A percentile compares a stretch with the other conserved stretches of the same genome.
phyloP scores from a whole-genome alignment of 2,329 filamentous ascomycete species.

The Fusarium chaquense region DNA sequence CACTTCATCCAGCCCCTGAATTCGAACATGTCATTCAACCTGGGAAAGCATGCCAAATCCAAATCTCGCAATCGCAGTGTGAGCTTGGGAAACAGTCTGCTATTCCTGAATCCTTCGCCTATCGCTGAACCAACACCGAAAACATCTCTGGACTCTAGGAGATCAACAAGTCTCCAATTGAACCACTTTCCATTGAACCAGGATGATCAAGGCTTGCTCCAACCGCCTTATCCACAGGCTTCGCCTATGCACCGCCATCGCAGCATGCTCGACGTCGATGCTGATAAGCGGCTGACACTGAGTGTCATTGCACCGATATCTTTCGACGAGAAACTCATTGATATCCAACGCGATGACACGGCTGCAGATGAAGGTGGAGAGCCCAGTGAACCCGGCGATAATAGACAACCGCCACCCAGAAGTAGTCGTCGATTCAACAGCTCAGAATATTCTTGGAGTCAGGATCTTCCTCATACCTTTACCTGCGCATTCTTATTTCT shows the following conservation, averaged over 20 bases:
- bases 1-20: slow-evolving; percentile 45
- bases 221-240: slow-evolving; percentile 20
- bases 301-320: slow-evolving; percentile 58
- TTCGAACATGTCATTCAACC: slow-evolving; percentile 56
- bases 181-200: slow-evolving; percentile 4
- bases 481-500: slow-evolving; percentile 29
- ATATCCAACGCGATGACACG: slow-evolving; percentile 35
- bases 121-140: slow-evolving; percentile 29
- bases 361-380: slow-evolving; percentile 8
- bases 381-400: neutral
- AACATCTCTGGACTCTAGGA: slow-evolving; percentile 43
- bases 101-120: slow-evolving; percentile 30
- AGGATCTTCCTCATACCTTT: slow-evolving; percentile 50
- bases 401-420: neutral
- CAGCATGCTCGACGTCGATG: slow-evolving; percentile 66
- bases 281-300: slow-evolving; percentile 59
- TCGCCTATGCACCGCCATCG: slow-evolving; percentile 55
- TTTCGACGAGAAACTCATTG: slow-evolving; percentile 61
- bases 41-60: slow-evolving; percentile 58
- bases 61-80: slow-evolving; percentile 62
- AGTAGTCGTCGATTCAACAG: slow-evolving; percentile 3
- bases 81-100: slow-evolving; percentile 57
- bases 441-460: slow-evolving; percentile 49
- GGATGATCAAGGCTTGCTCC: slow-evolving; percentile 18
- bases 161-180: slow-evolving; percentile 52